These are phyloP conservation scores for Simmondsia chinensis DNA, from an alignment of 148 eudicot genomes.

Conservation along the genomic window DNA sequence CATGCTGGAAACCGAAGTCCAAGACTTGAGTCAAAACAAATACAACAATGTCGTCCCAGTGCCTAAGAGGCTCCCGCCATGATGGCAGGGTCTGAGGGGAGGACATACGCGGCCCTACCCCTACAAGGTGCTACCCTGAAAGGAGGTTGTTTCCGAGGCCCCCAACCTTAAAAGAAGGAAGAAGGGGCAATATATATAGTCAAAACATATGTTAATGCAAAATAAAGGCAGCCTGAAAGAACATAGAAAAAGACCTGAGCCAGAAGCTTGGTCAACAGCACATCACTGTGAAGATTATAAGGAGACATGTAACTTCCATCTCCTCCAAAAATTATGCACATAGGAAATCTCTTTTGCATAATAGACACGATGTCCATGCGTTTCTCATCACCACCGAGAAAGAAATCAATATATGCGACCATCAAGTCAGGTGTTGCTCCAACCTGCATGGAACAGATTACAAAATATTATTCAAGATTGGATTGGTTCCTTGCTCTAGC, in stretches of 20 bases:
- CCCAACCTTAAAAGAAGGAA: too few species aligned
- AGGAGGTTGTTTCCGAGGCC: too few species aligned
- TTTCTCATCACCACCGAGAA: constrained; percentile 89
- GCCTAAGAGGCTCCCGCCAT: too few species aligned
- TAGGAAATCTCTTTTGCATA: constrained; percentile 72
- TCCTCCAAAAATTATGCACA: constrained; percentile 85
- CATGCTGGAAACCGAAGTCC: constrained; percentile 72
- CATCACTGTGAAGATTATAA: constrained; percentile 65
- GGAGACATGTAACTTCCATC: constrained; percentile 93
- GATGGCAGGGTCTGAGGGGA: too few species aligned
- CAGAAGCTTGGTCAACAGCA: constrained; percentile 54
- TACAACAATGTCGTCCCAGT: too few species aligned
- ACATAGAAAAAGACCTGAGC: constrained; percentile 69
- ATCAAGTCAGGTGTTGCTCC: constrained; percentile 83
- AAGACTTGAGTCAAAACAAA: too few species aligned
- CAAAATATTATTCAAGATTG: too few species aligned
- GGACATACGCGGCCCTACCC: too few species aligned
- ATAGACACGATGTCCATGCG: constrained; percentile 64
- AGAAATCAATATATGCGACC: constrained; percentile 76
- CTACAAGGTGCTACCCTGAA: too few species aligned
- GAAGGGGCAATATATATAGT: neutral
- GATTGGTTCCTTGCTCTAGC: too few species aligned
- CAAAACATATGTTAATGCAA: neutral
- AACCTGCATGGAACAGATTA: constrained; percentile 37
- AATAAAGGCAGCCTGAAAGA: neutral